Evolutionary conservation across 805 yeast genomes (phyloP), one percentile per base, ranked within the genome.

Genomic region (Pichia paraexigua): DNA sequence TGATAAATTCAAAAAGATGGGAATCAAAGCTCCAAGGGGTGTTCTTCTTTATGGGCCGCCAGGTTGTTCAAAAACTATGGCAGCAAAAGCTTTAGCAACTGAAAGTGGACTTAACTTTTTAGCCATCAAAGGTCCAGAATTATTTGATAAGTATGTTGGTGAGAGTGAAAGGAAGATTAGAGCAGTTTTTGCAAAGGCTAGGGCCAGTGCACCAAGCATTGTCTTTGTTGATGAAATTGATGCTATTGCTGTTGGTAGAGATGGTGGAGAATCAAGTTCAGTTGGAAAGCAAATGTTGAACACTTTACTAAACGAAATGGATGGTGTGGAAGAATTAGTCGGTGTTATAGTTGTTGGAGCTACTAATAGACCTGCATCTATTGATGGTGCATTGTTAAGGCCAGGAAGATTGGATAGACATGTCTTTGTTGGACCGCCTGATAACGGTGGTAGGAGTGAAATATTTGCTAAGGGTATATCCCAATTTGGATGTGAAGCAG

Each of bases 211-310:
- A 1, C 99, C 99, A 0, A 91, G 97, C 63, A 89, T 92, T 37
- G 87, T 92, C 4, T 92, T 92, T 64, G 92, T 92, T 63, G 99
- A 92, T 72, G 99, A 94, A 67, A 90, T 94, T 47, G 99, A 94
- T 69, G 98, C 99, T 0, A 71, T 94, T 40, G 83, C 95, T 6
- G 80, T 87, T 0, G 84, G 85, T 49, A 74, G 99, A 59, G 86
- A 82, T 21, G 74, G 75, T 24, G 77, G 75, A 5, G 77, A 71
- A 18, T 70, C 82, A 0, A 83, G 89, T 0, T 77, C 85, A 20
- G 87, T 87, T 1, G 80, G 92, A 0, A 88, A 82, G 55, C 85
- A 95, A 60, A 97, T 94, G 0, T 71, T 94, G 53, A 92, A 97
- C 2, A 86, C 98, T 0, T 71, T 94, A 58, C 75, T 94, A 60